phyloP scores from a whole-genome alignment of 2,329 filamentous ascomycete species.

The Aspergillus awamori region DNA sequence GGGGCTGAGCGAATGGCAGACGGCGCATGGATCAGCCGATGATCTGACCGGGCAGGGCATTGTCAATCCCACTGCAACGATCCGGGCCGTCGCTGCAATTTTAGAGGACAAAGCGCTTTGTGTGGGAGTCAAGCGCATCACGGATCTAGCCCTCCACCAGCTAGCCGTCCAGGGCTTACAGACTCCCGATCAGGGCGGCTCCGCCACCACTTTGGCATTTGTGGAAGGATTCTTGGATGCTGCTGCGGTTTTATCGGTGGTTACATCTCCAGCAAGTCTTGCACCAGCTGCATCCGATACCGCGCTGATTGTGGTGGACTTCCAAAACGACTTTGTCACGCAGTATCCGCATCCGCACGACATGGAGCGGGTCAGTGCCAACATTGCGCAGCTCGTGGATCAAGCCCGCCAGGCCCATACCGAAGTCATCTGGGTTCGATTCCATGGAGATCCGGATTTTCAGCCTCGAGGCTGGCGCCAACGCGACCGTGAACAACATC shows the following conservation, averaged over 20 bases:
- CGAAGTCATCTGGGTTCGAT: constrained; percentile 1
- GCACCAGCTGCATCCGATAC: background rate
- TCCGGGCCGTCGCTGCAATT: background rate
- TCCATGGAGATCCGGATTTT: background rate
- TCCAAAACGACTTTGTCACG: constrained; percentile 9
- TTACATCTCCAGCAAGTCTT: background rate
- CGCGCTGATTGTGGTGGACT: constrained; percentile 5
- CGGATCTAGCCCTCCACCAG: background rate
- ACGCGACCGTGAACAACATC: background rate
- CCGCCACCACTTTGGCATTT: background rate
- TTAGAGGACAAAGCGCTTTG: background rate
- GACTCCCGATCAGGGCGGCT: background rate
- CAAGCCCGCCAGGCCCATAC: background rate
- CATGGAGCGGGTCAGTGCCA: background rate
- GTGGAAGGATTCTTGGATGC: background rate
- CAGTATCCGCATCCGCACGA: background rate
- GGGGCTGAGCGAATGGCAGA: no score
- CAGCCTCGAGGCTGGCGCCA: constrained; percentile 1
- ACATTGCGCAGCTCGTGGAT: background rate
- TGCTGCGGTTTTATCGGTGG: background rate
- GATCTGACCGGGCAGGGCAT: no score
- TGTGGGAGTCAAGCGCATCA: background rate
- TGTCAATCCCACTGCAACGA: no score
- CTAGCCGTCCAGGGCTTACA: background rate
- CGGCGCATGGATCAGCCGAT: no score